Conservation (phyloP, 345 rosid genomes). For the Linum tenue region DNA sequence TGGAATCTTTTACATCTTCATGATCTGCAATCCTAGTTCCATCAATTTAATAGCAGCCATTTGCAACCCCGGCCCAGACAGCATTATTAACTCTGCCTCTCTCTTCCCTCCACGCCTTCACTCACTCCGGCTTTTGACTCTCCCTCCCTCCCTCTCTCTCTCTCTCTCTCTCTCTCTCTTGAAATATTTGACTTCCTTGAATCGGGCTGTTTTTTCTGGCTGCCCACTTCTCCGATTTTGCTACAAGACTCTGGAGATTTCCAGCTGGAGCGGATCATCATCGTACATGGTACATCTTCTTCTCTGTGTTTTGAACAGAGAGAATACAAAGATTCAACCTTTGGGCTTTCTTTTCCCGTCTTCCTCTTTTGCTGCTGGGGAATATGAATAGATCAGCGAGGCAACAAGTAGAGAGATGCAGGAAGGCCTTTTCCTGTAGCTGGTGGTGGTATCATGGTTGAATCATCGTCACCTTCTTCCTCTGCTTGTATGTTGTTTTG, state of each 20-base stretch:
- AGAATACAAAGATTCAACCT: background rate
- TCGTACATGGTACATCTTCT: background rate
- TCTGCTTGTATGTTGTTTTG: background rate
- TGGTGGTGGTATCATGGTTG: background rate
- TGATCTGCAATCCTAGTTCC: background rate
- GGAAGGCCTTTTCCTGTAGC: too few relatives aligned
- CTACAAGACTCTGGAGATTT: background rate
- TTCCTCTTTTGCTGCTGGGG: background rate
- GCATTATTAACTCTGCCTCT: background rate
- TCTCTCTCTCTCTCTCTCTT: too few relatives aligned
- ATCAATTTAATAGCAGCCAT: background rate
- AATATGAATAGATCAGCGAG: background rate
- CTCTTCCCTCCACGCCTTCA: too few relatives aligned
- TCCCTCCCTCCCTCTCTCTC: too few relatives aligned
- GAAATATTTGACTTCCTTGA: too few relatives aligned
- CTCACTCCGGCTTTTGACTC: too few relatives aligned
- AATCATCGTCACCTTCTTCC: background rate
- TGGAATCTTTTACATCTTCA: background rate
- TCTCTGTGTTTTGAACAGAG: background rate
- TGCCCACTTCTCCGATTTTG: background rate
- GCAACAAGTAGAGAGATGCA: background rate
- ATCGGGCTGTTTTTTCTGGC: background rate
- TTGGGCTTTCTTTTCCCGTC: too few relatives aligned
- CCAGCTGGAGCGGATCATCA: background rate
- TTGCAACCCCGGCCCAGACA: background rate